A percentile compares a stretch with the other conserved stretches of the same genome.
phyloP scores from a whole-genome alignment of 352 stramenopile genomes.

The Elongisporangium anandrum region DNA sequence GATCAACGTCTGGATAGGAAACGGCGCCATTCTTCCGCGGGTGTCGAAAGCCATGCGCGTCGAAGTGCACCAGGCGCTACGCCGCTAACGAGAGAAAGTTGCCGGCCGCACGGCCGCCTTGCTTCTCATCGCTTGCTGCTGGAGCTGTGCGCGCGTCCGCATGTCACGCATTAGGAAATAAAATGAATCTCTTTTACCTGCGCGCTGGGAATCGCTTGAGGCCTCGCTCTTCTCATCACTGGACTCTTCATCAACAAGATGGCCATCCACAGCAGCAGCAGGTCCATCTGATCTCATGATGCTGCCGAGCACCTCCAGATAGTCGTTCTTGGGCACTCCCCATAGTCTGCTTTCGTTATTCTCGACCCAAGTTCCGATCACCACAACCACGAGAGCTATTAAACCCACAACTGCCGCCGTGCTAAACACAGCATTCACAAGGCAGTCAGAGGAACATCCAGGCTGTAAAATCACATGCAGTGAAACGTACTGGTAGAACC shows the following conservation, averaged over 20 bases:
- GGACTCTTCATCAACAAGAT: not conserved
- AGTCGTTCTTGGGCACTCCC: conserved; percentile 58
- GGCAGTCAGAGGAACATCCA: not conserved
- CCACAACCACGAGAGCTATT: conserved; percentile 41
- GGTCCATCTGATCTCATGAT: conserved; percentile 47
- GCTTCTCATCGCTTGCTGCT: not conserved
- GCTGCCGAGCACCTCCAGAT: conserved; percentile 52
- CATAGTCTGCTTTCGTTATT: conserved; percentile 72
- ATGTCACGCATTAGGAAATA: conserved; percentile 70
- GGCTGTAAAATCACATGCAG: not conserved
- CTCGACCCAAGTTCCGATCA: conserved; percentile 63
- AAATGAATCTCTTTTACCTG: conserved; percentile 69
- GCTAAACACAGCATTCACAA: conserved; percentile 14
- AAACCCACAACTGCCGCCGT: conserved; percentile 39
- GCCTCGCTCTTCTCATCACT: not conserved
- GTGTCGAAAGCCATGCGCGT: conserved; percentile 62
- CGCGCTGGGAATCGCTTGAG: conserved; percentile 11
- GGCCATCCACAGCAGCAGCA: not conserved
- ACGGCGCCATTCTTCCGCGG: conserved; percentile 62
- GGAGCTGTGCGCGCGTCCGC: conserved; percentile 17
- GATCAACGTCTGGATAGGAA: conserved; percentile 80
- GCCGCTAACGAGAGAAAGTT: conserved; percentile 1
- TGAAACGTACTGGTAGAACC: conserved; percentile 34
- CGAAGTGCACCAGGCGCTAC: conserved; percentile 48
- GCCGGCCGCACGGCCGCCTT: not conserved